Conservation (phyloP, 140 eudicot species). For the Stevia rebaudiana region DNA sequence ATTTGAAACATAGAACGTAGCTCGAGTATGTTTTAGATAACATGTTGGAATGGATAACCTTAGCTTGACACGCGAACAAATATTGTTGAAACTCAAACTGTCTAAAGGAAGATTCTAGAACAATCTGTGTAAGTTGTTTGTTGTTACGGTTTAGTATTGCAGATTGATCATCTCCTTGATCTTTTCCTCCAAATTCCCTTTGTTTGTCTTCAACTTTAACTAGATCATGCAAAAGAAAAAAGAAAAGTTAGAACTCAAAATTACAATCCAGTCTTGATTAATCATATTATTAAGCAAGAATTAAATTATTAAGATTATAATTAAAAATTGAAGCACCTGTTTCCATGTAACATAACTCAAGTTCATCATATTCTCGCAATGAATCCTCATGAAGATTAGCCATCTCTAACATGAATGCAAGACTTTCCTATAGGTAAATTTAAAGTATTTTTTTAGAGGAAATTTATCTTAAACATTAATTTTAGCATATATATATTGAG, state of each 20-base stretch:
- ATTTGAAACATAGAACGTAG: not conserved
- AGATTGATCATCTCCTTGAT: constrained; percentile 85
- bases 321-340: constrained; percentile 54
- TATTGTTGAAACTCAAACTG: constrained; percentile 93
- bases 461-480: not conserved
- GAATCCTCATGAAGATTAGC: constrained; percentile 94
- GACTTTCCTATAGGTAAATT: constrained; percentile 54
- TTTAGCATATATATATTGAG: not conserved
- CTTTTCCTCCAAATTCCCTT: constrained; percentile 85
- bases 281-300: not conserved
- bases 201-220: constrained; percentile 60
- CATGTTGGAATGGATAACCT: constrained; percentile 38
- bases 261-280: not conserved
- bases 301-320: constrained; percentile 1
- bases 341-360: constrained; percentile 82
- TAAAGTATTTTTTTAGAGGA: not conserved
- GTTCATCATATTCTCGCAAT: constrained; percentile 84
- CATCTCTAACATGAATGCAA: constrained; percentile 93
- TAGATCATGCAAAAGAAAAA: constrained; percentile 22
- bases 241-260: constrained; percentile 5
- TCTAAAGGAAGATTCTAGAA: constrained; percentile 82
- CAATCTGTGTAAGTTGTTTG: constrained; percentile 68
- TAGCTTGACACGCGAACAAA: constrained; percentile 91
- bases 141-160: constrained; percentile 61
- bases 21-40: constrained; percentile 1